These are phyloP conservation scores for Pseudocercospora fuligena DNA, from an alignment of 2,329 filamentous ascomycete genomes.

Conservation along the genomic window DNA sequence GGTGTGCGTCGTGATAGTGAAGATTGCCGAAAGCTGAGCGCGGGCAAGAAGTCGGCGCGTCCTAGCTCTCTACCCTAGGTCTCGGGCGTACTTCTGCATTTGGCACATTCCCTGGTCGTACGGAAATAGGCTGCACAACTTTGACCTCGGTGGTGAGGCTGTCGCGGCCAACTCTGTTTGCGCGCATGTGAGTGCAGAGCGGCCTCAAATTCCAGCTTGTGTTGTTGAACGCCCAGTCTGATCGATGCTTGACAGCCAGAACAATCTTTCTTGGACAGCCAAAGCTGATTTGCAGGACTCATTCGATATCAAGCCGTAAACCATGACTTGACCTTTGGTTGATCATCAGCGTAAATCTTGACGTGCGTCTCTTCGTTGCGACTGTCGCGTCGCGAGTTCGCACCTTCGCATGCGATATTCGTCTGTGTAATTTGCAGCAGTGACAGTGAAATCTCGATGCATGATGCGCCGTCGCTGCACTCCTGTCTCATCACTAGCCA, in stretches of 20 bases:
- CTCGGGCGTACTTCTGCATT: slow-evolving; percentile 26
- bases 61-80: slow-evolving; percentile 16
- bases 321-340: background rate
- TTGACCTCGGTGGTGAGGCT: slow-evolving; percentile 18
- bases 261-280: too few species aligned
- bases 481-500: slow-evolving; percentile 15
- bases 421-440: background rate
- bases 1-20: slow-evolving; percentile 16
- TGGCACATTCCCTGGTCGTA: slow-evolving; percentile 10
- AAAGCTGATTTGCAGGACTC: too few species aligned
- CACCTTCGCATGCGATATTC: background rate
- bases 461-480: slow-evolving; percentile 1
- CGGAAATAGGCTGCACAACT: slow-evolving; percentile 17
- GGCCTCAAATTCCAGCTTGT: background rate
- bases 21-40: slow-evolving; percentile 23
- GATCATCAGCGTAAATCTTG: too few species aligned
- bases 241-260: background rate
- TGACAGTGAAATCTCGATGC: background rate
- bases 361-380: too few species aligned
- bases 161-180: slow-evolving; percentile 4
- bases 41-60: slow-evolving; percentile 16
- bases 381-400: too few species aligned
- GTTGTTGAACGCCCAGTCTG: background rate
- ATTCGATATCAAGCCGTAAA: too few species aligned
- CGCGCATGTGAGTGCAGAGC: background rate